Base-by-base conservation (phyloP, 192 early-diverging fungal genomes). In the Mortierella hygrophila region DNA sequence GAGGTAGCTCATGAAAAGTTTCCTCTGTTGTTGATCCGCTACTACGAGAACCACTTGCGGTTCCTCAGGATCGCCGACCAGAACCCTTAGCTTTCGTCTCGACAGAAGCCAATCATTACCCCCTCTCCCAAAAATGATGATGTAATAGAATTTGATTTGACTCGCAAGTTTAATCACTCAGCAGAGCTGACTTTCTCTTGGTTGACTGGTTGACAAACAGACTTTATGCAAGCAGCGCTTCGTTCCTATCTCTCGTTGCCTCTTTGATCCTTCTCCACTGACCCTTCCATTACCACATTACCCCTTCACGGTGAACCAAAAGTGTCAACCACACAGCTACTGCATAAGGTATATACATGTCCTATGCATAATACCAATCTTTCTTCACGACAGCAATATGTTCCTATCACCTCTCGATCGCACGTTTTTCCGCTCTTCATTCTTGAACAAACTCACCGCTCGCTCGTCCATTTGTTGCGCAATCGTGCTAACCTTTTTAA, bases 41-140 rank as follows among this genome's bases (percentile, higher is more conserved):
- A 91, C 73, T 92, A 91, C 77, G 92, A 92, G 82, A 83, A 71
- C 72, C 92, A 90, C 54, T 79, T 92, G 60, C 60, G 60, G 9
- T 65, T 65, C 60, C n/a, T 65, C 60, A 65, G 60, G n/a, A 23
- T 65, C 60, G 32, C 13, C 29, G 60, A 65, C 60, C 60, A 10
- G 60, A 26, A 65, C 2, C 13, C 60, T 55, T 57, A 65, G 26
- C 60, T 1, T 3, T 65, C 49, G 18, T n/a, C n/a, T n/a, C n/a
- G n/a, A n/a, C n/a, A n/a, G n/a, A n/a, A n/a, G n/a, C n/a, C 35
- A 35, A 35, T 35, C 35, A 35, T 35, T 35, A 35, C 44, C 44
- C 5, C 44, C 44, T 1, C 13, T 15, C 7, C 13, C 0, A 6
- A 6, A 40, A 40, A 52, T 52, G 49, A 52, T 52, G 49, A 52